Conservation (phyloP, 2,329 filamentous ascomycete genomes). For the Nigrograna mackinnonii region DNA sequence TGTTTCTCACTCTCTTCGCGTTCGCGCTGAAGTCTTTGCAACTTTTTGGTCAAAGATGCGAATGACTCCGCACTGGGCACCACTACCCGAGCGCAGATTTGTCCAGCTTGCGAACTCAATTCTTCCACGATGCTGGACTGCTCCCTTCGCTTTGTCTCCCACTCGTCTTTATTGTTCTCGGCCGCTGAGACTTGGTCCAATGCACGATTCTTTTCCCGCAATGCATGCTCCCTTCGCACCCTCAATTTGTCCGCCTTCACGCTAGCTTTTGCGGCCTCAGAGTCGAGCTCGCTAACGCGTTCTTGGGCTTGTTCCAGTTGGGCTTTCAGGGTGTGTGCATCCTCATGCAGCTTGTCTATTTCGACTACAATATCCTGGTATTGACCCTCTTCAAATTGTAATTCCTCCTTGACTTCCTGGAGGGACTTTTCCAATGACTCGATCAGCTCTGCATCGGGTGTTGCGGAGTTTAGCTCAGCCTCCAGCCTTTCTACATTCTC, state of each 20-base stretch:
- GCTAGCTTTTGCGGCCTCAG: conserved; percentile 30
- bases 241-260: conserved; percentile 30
- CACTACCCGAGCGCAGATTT: conserved; percentile 28
- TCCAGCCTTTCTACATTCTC: conserved; percentile 69
- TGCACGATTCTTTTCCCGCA: conserved; percentile 48
- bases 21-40: conserved; percentile 30
- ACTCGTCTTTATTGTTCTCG: conserved; percentile 28
- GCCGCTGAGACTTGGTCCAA: conserved; percentile 37
- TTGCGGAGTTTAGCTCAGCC: conserved; percentile 62
- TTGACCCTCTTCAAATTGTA: conserved; percentile 36
- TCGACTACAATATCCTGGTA: conserved; percentile 53
- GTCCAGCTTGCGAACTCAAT: conserved; percentile 17
- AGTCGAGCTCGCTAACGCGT: conserved; percentile 24
- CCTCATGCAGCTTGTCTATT: conserved; percentile 47
- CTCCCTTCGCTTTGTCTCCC: conserved; percentile 28
- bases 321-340: conserved; percentile 27
- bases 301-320: conserved; percentile 33
- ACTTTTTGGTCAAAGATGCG: conserved; percentile 31
- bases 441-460: conserved; percentile 62
- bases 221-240: conserved; percentile 32
- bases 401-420: conserved; percentile 57
- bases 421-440: conserved; percentile 55
- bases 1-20: conserved; percentile 29
- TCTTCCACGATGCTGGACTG: conserved; percentile 30
- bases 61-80: conserved; percentile 35